These are phyloP conservation scores for Alloteropsis angusta DNA, from an alignment of 202 grass and related monocot species.

Conservation along the genomic window DNA sequence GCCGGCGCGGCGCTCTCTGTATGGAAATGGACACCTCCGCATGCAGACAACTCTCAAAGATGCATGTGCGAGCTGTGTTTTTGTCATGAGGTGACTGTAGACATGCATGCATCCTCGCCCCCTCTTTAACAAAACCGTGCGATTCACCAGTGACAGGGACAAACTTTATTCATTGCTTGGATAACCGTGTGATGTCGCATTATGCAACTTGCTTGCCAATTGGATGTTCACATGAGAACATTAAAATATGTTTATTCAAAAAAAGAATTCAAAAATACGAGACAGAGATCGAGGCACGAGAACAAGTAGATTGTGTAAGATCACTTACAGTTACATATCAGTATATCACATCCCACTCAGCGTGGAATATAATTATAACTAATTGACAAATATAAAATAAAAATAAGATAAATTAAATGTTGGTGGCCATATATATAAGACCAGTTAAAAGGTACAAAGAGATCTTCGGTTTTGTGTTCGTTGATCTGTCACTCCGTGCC, in stretches of 20 bases:
- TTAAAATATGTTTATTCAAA: not conserved
- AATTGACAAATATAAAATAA: too few relatives aligned
- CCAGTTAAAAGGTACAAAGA: too few relatives aligned
- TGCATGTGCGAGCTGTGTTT: not conserved
- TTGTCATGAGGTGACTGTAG: not conserved
- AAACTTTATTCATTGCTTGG: slow-evolving; percentile 15
- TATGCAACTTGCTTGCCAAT: slow-evolving; percentile 27
- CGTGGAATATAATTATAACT: too few relatives aligned
- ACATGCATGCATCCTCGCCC: not conserved
- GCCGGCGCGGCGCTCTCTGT: not conserved
- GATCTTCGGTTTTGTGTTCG: too few relatives aligned
- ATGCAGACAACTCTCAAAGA: not conserved
- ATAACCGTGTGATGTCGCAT: slow-evolving; percentile 9
- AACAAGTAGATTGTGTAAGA: too few relatives aligned
- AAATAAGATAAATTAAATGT: too few relatives aligned
- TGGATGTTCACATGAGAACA: not conserved
- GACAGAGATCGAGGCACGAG: too few relatives aligned
- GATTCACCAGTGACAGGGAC: not conserved
- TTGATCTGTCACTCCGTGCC: too few relatives aligned
- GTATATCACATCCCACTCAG: too few relatives aligned
- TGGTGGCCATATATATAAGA: too few relatives aligned
- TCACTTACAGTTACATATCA: too few relatives aligned
- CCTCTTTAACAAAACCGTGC: not conserved
- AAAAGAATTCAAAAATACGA: too few relatives aligned
- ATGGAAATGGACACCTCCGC: not conserved